Conservation (phyloP, 495 filamentous ascomycete species). For the Rostrohypoxylon terebratum region DNA sequence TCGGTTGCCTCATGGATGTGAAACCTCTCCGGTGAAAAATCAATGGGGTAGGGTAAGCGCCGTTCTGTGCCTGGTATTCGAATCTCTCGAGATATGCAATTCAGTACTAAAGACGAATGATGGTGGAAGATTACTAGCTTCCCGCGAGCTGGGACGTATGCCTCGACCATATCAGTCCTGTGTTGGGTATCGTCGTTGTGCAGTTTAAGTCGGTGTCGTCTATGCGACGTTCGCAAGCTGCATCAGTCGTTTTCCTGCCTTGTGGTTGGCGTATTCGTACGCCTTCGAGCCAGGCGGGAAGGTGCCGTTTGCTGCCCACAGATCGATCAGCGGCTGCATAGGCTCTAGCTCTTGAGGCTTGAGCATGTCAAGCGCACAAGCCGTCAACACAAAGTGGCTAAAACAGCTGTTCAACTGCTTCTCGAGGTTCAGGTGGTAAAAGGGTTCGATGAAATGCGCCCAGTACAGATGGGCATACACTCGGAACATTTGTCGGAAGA, state of each 20-base stretch:
- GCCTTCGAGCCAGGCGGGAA: constrained; percentile 78
- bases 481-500: constrained; percentile 97
- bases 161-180: neutral
- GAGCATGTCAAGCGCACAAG: constrained; percentile 84
- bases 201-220: constrained; percentile 2
- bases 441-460: constrained; percentile 82
- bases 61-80: constrained; percentile 2
- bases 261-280: constrained; percentile 67
- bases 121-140: neutral
- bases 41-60: constrained; percentile 13
- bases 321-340: constrained; percentile 90
- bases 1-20: constrained; percentile 6
- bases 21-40: constrained; percentile 10
- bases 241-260: constrained; percentile 56
- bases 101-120: neutral
- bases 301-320: constrained; percentile 86
- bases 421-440: constrained; percentile 84
- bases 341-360: constrained; percentile 88
- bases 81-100: constrained; percentile 16
- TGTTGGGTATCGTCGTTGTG: constrained; percentile 7
- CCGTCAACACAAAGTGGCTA: constrained; percentile 90
- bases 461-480: constrained; percentile 94
- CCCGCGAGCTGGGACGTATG: neutral
- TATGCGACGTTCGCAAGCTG: constrained; percentile 53
- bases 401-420: constrained; percentile 95